These are phyloP conservation scores for Trichosporon faecale DNA, from an alignment of 1,284 basidiomycete species.

Conservation along the genomic window DNA sequence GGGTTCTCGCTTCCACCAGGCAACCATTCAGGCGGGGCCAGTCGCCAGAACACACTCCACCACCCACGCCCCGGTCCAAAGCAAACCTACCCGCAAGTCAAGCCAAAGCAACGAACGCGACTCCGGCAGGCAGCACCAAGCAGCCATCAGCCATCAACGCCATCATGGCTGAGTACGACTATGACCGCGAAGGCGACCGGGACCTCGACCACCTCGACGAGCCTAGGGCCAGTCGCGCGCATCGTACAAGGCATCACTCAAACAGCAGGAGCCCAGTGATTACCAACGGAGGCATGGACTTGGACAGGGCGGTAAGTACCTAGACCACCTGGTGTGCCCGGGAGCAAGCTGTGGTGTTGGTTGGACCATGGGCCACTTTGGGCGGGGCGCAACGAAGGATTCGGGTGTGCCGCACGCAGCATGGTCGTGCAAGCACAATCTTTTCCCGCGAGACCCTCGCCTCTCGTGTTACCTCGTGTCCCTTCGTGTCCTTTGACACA, in stretches of 20 bases:
- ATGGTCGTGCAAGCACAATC: constrained; percentile 1
- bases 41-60: not conserved
- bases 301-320: constrained; percentile 19
- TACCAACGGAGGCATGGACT: constrained; percentile 16
- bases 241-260: constrained; percentile 16
- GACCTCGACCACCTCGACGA: not conserved
- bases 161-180: constrained; percentile 6
- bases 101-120: not conserved
- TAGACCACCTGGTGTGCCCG: not conserved
- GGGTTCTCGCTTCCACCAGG: not conserved
- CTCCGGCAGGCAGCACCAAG: not conserved
- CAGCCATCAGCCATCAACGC: not conserved
- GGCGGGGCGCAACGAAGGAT: not conserved
- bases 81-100: not conserved
- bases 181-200: constrained; percentile 6
- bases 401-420: not conserved
- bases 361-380: not conserved
- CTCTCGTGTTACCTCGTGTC: not conserved
- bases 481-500: constrained; percentile 4
- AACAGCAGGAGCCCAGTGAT: constrained; percentile 21
- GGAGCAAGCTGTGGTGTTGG: not conserved
- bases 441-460: not conserved
- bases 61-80: not conserved
- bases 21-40: not conserved
- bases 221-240: not conserved